These are phyloP conservation scores for Tulasnella calospora DNA, from an alignment of 768 basidiomycete genomes.

Conservation along the genomic window DNA sequence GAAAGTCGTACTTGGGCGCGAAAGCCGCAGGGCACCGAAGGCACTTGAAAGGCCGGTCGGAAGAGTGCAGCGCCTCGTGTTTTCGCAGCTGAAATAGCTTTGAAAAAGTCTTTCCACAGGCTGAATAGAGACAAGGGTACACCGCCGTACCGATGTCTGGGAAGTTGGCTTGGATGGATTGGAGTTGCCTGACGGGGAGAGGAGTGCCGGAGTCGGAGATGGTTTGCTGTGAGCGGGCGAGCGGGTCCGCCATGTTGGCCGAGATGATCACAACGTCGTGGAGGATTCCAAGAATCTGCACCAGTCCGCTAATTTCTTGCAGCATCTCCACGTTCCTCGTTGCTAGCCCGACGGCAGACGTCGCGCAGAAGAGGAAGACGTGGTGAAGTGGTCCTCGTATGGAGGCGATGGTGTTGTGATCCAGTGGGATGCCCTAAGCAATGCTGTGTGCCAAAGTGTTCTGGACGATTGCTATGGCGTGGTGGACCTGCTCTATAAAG, in stretches of 20 bases:
- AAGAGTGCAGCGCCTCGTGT: constrained; percentile 64
- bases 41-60: constrained; percentile 57
- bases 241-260: constrained; percentile 39
- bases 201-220: constrained; percentile 35
- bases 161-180: constrained; percentile 26
- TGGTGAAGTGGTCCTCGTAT: constrained; percentile 70
- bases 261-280: constrained; percentile 65
- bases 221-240: constrained; percentile 30
- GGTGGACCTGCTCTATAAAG: constrained; percentile 17
- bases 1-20: constrained; percentile 27
- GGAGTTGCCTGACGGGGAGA: constrained; percentile 36
- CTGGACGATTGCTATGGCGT: constrained; percentile 24
- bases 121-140: constrained; percentile 65
- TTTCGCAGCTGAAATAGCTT: constrained; percentile 64
- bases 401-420: constrained; percentile 58
- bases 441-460: constrained; percentile 9
- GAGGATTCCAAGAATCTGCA: constrained; percentile 76
- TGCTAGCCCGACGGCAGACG: constrained; percentile 50
- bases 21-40: constrained; percentile 35
- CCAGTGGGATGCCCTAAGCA: constrained; percentile 39
- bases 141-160: constrained; percentile 59
- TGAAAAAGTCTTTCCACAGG: constrained; percentile 65
- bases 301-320: constrained; percentile 74
- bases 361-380: constrained; percentile 72
- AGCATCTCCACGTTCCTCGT: constrained; percentile 49